Evolutionary conservation across 345 rosid genomes (phyloP).

Genomic region (Pistacia vera): DNA sequence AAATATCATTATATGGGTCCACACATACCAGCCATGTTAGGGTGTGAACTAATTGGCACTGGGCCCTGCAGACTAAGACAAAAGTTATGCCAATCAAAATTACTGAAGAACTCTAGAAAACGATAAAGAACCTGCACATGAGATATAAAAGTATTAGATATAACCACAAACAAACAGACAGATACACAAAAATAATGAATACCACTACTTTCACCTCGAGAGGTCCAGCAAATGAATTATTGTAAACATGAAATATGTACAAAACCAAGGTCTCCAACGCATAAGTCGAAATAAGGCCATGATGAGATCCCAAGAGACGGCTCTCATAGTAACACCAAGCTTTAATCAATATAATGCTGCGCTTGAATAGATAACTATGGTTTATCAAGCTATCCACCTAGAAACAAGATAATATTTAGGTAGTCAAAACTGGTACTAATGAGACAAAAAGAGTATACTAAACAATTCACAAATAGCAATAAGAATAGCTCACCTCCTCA

Average conservation of each 20-base stretch:
- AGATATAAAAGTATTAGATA: not conserved
- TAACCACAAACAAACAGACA: not conserved
- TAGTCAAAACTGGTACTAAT: not conserved
- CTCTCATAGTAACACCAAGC: constrained; percentile 61
- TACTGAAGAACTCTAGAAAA: constrained; percentile 47
- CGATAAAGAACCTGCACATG: constrained; percentile 40
- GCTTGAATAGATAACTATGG: constrained; percentile 55
- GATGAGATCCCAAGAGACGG: constrained; percentile 48
- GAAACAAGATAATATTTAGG: constrained; percentile 17
- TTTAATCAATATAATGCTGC: constrained; percentile 52
- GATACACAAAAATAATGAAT: not conserved
- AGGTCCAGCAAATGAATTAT: constrained; percentile 45
- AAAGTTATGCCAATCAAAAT: constrained; percentile 48
- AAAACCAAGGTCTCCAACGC: constrained; percentile 51
- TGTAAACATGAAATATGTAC: constrained; percentile 49
- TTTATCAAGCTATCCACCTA: constrained; percentile 58
- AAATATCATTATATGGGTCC: not conserved
- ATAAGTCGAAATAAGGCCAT: constrained; percentile 53
- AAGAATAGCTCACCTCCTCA: constrained; percentile 48
- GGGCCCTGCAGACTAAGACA: constrained; percentile 51
- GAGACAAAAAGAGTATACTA: not conserved
- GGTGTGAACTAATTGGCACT: constrained; percentile 38
- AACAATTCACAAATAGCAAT: not conserved
- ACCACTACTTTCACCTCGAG: constrained; percentile 36
- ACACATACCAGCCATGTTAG: constrained; percentile 46